Percentiles rank a stretch among this genome's conserved stretches.
These are phyloP conservation scores for Mortierella sp. DNA, from an alignment of 371 early-diverging fungal genomes.

Conservation along the genomic window DNA sequence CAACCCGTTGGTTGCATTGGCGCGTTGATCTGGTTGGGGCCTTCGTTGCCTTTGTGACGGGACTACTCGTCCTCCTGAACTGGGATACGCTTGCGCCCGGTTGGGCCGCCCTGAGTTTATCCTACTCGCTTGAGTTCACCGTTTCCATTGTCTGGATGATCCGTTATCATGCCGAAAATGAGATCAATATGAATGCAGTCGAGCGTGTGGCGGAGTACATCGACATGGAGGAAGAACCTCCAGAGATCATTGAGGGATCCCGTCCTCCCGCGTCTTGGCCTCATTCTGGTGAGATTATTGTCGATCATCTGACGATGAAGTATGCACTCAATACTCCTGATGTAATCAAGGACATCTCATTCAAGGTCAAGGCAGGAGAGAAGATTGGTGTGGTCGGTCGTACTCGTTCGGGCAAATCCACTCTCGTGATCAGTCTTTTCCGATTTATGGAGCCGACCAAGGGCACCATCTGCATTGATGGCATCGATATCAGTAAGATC, in stretches of 20 bases:
- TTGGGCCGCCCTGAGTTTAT: constrained; percentile 85
- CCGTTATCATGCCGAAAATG: constrained; percentile 76
- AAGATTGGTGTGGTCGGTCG: constrained; percentile 92
- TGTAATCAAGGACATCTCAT: constrained; percentile 72
- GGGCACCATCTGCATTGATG: constrained; percentile 75
- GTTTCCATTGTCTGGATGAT: constrained; percentile 89
- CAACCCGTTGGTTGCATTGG: constrained; percentile 95
- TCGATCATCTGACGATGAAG: constrained; percentile 72
- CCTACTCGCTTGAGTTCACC: constrained; percentile 86
- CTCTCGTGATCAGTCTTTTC: constrained; percentile 86
- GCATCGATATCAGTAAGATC: constrained; percentile 80
- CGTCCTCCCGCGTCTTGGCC: constrained; percentile 68
- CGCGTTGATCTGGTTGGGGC: constrained; percentile 75
- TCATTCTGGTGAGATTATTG: constrained; percentile 71
- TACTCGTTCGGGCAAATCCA: constrained; percentile 93
- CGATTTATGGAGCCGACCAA: constrained; percentile 87
- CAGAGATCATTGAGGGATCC: constrained; percentile 62
- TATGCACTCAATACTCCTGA: constrained; percentile 83
- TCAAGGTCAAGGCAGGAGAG: constrained; percentile 68
- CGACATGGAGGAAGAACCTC: constrained; percentile 86
- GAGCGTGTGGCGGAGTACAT: constrained; percentile 91
- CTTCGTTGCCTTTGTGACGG: constrained; percentile 72
- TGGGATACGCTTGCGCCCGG: constrained; percentile 71
- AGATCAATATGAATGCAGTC: constrained; percentile 84
- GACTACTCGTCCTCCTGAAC: constrained; percentile 58